Conservation (phyloP, 768 basidiomycete species). For the Cyclocybe aegerita region DNA sequence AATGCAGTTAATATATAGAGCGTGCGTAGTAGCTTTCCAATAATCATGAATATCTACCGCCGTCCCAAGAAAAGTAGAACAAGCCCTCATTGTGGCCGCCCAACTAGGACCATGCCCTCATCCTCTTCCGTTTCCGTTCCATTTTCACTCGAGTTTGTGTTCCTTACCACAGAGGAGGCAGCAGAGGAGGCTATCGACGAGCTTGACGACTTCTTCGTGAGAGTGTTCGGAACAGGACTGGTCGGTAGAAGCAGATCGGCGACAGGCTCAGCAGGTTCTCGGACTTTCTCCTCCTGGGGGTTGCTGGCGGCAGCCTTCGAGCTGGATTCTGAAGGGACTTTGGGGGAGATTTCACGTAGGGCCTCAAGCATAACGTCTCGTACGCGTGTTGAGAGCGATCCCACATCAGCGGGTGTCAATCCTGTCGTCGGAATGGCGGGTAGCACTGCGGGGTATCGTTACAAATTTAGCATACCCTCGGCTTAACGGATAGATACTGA, state of each 20-base stretch:
- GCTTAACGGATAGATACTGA: neutral
- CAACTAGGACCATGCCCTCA: conserved; percentile 80
- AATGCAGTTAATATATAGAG: too few species aligned
- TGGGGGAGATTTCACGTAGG: conserved; percentile 71
- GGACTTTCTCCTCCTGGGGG: conserved; percentile 5
- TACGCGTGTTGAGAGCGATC: conserved; percentile 62
- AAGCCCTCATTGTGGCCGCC: conserved; percentile 41
- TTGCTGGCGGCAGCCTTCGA: neutral
- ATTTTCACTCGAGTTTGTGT: conserved; percentile 54
- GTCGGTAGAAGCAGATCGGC: conserved; percentile 8
- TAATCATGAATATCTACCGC: too few species aligned
- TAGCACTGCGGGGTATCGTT: conserved; percentile 59
- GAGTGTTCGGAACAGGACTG: conserved; percentile 6
- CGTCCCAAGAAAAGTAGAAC: neutral
- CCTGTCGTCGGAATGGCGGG: conserved; percentile 81
- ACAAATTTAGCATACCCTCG: conserved; percentile 1
- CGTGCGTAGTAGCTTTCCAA: too few species aligned
- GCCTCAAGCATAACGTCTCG: conserved; percentile 78
- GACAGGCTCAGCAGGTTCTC: conserved; percentile 9
- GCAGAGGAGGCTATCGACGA: conserved; percentile 34
- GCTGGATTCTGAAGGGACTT: conserved; percentile 2
- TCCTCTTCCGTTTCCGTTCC: conserved; percentile 81
- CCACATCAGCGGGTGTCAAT: conserved; percentile 68
- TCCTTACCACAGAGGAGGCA: conserved; percentile 28
- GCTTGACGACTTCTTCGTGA: conserved; percentile 23